Conservation (phyloP, 139 green algal genomes). For the Volvox reticuliferus region DNA sequence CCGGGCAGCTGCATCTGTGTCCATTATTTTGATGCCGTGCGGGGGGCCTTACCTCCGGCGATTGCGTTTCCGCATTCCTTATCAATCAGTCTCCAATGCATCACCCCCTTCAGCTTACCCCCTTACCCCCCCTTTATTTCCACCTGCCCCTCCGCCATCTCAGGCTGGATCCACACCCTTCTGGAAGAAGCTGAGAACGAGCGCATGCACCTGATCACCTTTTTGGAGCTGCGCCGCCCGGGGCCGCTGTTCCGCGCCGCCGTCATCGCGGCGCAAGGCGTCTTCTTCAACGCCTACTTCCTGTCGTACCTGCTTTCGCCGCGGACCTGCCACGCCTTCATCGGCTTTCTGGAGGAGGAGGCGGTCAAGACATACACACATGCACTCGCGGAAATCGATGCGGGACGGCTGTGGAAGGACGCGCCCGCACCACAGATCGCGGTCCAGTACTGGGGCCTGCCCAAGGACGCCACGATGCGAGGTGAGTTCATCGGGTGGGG, state of each 20-base stretch:
- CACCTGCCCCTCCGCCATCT: neutral
- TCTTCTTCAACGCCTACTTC: conserved; percentile 94
- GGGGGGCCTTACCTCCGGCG: too few species aligned
- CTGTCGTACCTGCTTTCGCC: conserved; percentile 89
- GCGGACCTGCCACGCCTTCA: conserved; percentile 84
- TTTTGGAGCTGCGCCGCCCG: conserved; percentile 89
- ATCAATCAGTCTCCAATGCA: too few species aligned
- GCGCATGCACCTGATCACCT: conserved; percentile 96
- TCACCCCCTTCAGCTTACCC: too few species aligned
- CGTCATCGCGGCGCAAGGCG: conserved; percentile 82
- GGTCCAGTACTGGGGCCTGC: conserved; percentile 50
- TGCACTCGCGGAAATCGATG: conserved; percentile 78
- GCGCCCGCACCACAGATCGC: conserved; percentile 77
- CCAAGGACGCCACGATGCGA: neutral
- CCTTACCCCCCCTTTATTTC: too few species aligned
- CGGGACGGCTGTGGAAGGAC: conserved; percentile 77
- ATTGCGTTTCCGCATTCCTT: too few species aligned
- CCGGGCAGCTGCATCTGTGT: too few species aligned
- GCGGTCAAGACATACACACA: conserved; percentile 95
- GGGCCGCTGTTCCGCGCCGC: conserved; percentile 78
- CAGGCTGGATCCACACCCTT: conserved; percentile 93
- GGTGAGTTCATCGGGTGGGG: conserved; percentile 14
- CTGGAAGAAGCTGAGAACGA: conserved; percentile 98
- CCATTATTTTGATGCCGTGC: too few species aligned
- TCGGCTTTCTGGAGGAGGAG: conserved; percentile 97